Evolutionary conservation across 805 yeast species (phyloP).

Genomic region (Kodamaea nitidulidarum): DNA sequence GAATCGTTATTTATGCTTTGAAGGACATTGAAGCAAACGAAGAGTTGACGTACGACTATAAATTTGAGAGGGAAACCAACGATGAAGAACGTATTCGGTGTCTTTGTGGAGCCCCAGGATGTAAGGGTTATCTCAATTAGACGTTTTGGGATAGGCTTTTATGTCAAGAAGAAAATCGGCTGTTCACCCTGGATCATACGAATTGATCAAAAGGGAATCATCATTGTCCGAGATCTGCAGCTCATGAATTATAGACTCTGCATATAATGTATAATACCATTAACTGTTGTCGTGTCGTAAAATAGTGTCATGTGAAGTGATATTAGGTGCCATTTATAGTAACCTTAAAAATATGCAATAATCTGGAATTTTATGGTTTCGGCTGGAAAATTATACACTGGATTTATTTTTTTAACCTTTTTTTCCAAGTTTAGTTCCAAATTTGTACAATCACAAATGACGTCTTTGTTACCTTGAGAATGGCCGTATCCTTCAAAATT

Average conservation of each 20-base stretch:
- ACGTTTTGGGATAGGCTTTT: background rate
- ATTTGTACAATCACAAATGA: background rate
- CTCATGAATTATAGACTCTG: conserved; percentile 1
- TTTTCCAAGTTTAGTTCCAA: background rate
- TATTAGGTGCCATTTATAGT: background rate
- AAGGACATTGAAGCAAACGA: conserved; percentile 84
- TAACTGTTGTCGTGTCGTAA: background rate
- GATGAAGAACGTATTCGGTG: conserved; percentile 87
- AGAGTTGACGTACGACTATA: conserved; percentile 93
- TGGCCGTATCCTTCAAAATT: background rate
- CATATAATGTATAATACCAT: conserved; percentile 1
- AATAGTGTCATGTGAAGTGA: background rate
- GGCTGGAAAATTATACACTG: background rate
- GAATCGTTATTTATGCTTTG: conserved; percentile 92
- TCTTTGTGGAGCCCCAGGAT: conserved; percentile 90
- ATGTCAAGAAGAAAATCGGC: background rate
- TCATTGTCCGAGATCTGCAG: too few relatives aligned
- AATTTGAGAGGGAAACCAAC: conserved; percentile 86
- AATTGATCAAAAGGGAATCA: too few relatives aligned
- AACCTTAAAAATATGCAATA: background rate
- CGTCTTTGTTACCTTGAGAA: background rate
- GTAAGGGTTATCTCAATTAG: conserved; percentile 85
- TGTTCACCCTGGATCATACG: too few relatives aligned
- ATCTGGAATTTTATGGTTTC: background rate
- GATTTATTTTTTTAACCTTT: background rate